Base-by-base conservation (phyloP, 2,329 filamentous ascomycete species). In the Microcyclosporella mali region DNA sequence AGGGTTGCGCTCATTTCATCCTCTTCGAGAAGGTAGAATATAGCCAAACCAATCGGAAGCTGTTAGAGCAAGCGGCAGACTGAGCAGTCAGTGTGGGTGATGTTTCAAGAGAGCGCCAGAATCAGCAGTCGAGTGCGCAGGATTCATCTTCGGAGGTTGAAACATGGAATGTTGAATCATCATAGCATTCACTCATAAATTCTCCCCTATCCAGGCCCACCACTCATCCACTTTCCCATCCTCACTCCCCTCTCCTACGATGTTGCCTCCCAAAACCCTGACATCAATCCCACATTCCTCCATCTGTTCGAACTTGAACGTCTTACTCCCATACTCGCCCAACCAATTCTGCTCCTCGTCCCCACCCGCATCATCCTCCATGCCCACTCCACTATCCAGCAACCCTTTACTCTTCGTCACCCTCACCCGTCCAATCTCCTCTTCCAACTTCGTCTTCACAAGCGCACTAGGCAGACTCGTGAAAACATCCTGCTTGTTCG, bases 401-500 rank as follows among this genome's bases (percentile, higher is more conserved):
- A 98, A 66, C 0, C 88, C 88, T 67, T 85, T 90, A 56, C 82
- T 85, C 61, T 81, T 81, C 31, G 85, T 85, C 44, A 74, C 72
- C 36, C 90, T 78, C 40, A 97, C 84, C 37, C 84, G 79, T 18
- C 82, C 79, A 47, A 97, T 79, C 64, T 95, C 90, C 10, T 75
- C 72, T 68, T 97, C 89, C 11, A 98, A 71, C 51, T 77, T 79
- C 40, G 74, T 74, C 64, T 79, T 83, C 46, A 95, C 85, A 25
- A 94, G 72, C 4, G 77, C 75, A 0, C 85, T 78, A 0, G 92
- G 92, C 39, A 95, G 70, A 6, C 90, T 88, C 0, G 92, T 95
- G 63, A 98, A 98, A 1, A 98, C 74, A 64, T 98, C 92, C 61
- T 88, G 77, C 74, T 98, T 98, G 68, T 97, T 98, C 41, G 88